Percentiles rank a stretch among this genome's conserved stretches.
phyloP scores from a whole-genome alignment of 2,329 filamentous ascomycete species.

The Sporothrix euskadiensis region DNA sequence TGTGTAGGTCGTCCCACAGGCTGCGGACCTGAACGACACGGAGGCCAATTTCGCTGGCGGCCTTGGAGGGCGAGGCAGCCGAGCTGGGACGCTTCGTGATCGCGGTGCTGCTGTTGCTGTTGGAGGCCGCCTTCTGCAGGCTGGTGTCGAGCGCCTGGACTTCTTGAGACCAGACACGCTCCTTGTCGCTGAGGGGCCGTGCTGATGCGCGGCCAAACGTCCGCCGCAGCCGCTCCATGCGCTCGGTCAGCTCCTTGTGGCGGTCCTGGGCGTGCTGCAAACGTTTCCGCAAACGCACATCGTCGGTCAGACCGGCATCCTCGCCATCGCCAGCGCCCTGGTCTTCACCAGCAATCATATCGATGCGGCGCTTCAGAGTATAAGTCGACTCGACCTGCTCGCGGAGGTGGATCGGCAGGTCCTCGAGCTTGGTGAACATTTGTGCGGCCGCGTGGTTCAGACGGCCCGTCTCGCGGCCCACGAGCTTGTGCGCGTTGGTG shows the following conservation, averaged over 20 bases:
- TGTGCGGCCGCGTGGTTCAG: constrained; percentile 71
- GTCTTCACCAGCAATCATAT: constrained; percentile 63
- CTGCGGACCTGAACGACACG: constrained; percentile 59
- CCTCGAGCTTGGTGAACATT: constrained; percentile 69
- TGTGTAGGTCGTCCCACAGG: constrained; percentile 54
- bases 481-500: constrained; percentile 69
- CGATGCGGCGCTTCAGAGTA: constrained; percentile 65
- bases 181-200: constrained; percentile 62
- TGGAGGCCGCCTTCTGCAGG: constrained; percentile 36
- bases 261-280: constrained; percentile 56
- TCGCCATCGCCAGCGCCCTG: constrained; percentile 30
- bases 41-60: constrained; percentile 50
- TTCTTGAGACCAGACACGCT: constrained; percentile 53
- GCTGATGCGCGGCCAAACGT: constrained; percentile 51
- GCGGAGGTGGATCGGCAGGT: constrained; percentile 65
- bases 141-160: constrained; percentile 45
- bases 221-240: constrained; percentile 60
- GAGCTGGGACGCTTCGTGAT: constrained; percentile 35
- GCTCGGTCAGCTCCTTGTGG: constrained; percentile 57
- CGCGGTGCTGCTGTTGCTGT: not conserved
- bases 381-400: constrained; percentile 67
- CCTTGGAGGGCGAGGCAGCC: constrained; percentile 40
- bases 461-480: constrained; percentile 68
- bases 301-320: constrained; percentile 48
- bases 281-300: constrained; percentile 60